Evolutionary conservation across 164 flowering plant species (phyloP), one percentile per base, ranked within the genome.

Genomic region (Aristolochia contorta): DNA sequence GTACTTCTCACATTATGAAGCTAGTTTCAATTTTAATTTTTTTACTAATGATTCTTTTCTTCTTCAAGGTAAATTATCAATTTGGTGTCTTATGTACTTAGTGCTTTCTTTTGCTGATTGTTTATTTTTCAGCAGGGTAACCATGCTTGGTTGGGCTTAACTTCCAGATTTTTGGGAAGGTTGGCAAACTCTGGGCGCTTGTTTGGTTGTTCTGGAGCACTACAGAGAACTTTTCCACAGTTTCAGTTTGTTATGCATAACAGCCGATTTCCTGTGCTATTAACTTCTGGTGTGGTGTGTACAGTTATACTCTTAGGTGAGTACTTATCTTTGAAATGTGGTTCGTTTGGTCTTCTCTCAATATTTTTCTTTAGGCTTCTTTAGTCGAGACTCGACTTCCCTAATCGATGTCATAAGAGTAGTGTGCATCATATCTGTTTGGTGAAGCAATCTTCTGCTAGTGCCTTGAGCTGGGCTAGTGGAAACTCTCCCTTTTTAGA

Each of bases 251-350:
- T 23, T 56, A 21, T 56, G 25, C 61, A 37, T 51, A 49, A 58
- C 32, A 67, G 52, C 47, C 69, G 41, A 20, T 49, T 62, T 55
- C 52, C 69, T 33, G 2, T 55, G 15, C 62, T 23, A 54, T 52
- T 67, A 55, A 55, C 54, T 25, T n/a, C 56, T 22, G 58, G 47
- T 15, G 20, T 72, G 54, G 16, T 68, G 48, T 25, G 55, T 50
- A 49, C 47, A 49, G 61, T 72, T n/a, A 41, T 68, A 27, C 19
- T 61, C 47, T 20, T 65, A 41, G 69, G 75, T 72, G 58, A 52
- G 75, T 24, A 19, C 6, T 41, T 50, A 22, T 24, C 50, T 55
- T 33, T 41, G 24, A 58, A 19, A 20, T 41, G 30, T 27, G 10
- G 24, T 43, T 58, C 1, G 2, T 58, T 41, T 41, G 10, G 43